phyloP scores from a whole-genome alignment of 2,329 filamentous ascomycete species.

The Xylariaceae sp. region DNA sequence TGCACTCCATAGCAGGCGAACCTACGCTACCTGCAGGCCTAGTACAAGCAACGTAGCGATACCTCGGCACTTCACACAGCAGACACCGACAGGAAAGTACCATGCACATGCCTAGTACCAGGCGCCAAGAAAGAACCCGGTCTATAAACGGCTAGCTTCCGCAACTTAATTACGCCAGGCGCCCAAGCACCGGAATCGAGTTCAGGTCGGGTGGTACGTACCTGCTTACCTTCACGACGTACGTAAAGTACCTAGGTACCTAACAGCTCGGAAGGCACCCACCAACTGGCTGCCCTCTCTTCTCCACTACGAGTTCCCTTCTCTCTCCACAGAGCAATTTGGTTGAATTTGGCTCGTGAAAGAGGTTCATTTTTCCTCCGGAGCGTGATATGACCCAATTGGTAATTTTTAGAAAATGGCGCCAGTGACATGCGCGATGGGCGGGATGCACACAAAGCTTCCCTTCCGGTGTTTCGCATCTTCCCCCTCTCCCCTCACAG shows the following conservation, averaged over 20 bases:
- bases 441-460: not conserved
- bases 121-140: not conserved
- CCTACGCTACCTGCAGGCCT: not conserved
- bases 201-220: not conserved
- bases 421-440: too few relatives aligned
- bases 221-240: not conserved
- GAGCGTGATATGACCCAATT: too few relatives aligned
- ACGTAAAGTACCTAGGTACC: not conserved
- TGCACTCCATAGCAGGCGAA: not conserved
- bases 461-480: not conserved
- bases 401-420: too few relatives aligned
- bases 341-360: too few relatives aligned
- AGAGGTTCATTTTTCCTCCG: too few relatives aligned
- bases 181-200: not conserved
- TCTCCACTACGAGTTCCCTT: too few relatives aligned
- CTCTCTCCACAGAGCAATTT: too few relatives aligned
- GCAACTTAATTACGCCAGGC: not conserved
- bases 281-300: too few relatives aligned
- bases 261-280: too few relatives aligned
- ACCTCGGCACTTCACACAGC: not conserved
- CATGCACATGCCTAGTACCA: not conserved
- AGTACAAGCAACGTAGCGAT: not conserved
- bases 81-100: not conserved
- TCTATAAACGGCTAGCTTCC: conserved; percentile 15
- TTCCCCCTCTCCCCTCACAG: not conserved